phyloP scores from a whole-genome alignment of 208 protist genomes.

The Leishmania arabica region DNA sequence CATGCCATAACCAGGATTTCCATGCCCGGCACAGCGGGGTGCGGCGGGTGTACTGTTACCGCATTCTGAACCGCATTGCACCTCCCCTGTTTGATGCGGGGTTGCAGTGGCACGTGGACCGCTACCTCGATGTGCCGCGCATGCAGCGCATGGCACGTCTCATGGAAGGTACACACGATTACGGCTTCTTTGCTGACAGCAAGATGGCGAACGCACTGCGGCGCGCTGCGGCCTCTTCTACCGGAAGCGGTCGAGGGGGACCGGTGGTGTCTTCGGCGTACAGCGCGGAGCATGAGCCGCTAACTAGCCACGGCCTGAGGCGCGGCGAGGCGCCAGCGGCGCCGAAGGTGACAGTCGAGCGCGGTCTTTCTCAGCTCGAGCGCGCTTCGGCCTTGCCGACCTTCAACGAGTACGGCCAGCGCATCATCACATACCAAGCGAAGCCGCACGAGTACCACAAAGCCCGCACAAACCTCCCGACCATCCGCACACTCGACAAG shows the following conservation, averaged over 20 bases:
- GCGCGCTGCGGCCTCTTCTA: conserved; percentile 41
- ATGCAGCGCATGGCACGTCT: conserved; percentile 78
- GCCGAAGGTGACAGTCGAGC: conserved; percentile 62
- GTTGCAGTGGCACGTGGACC: conserved; percentile 89
- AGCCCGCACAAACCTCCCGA: conserved; percentile 76
- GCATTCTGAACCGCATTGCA: conserved; percentile 90
- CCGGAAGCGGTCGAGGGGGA: conserved; percentile 8
- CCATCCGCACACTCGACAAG: conserved; percentile 79
- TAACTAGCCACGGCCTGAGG: conserved; percentile 36
- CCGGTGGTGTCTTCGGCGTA: conserved; percentile 40
- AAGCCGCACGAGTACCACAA: conserved; percentile 70
- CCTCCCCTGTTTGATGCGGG: conserved; percentile 87
- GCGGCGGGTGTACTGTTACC: conserved; percentile 87
- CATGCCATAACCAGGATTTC: conserved; percentile 78
- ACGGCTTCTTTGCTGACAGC: conserved; percentile 84
- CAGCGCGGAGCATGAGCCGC: conserved; percentile 54
- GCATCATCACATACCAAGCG: conserved; percentile 58
- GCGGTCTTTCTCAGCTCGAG: conserved; percentile 63
- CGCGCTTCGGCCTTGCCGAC: conserved; percentile 77
- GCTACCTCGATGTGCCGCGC: conserved; percentile 74
- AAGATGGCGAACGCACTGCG: conserved; percentile 88
- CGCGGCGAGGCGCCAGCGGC: conserved; percentile 38
- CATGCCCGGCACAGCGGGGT: conserved; percentile 83
- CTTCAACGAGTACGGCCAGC: conserved; percentile 85
- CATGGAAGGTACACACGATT: conserved; percentile 84